Evolutionary conservation across 345 rosid genomes (phyloP).

Genomic region (Eucalyptus dawsonii): DNA sequence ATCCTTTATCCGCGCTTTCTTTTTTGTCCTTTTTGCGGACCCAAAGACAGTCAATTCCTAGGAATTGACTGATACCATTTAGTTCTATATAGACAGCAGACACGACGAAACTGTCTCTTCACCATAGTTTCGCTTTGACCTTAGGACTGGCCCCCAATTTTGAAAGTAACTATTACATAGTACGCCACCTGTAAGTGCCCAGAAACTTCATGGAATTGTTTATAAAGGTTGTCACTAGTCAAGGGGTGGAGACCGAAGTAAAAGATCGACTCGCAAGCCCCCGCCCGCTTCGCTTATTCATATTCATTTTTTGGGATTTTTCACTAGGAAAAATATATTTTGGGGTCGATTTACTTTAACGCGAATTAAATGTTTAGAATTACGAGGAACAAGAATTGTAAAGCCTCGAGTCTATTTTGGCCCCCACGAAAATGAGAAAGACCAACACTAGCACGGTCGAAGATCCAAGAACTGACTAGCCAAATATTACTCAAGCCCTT

Average conservation of each 20-base stretch:
- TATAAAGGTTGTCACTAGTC: not conserved
- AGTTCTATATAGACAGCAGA: not conserved
- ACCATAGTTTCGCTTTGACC: too few species aligned
- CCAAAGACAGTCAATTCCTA: not conserved
- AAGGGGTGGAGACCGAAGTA: not conserved
- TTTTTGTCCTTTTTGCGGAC: not conserved
- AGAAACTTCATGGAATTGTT: not conserved
- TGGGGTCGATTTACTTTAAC: not conserved
- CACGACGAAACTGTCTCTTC: not conserved
- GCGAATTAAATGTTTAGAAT: not conserved
- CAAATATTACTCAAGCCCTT: not conserved
- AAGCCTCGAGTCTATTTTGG: not conserved
- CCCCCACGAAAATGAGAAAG: not conserved
- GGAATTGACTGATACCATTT: not conserved
- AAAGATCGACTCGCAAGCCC: not conserved
- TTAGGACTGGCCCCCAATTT: too few species aligned
- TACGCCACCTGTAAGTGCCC: not conserved
- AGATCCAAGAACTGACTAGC: not conserved
- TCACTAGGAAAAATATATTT: not conserved
- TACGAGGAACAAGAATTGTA: not conserved
- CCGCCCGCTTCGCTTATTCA: not conserved
- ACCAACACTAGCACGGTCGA: not conserved
- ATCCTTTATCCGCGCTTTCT: not conserved
- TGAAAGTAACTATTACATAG: not conserved
- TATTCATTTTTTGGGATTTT: not conserved